phyloP scores from a whole-genome alignment of 768 basidiomycete genomes.

The Leccinum truebloodii region DNA sequence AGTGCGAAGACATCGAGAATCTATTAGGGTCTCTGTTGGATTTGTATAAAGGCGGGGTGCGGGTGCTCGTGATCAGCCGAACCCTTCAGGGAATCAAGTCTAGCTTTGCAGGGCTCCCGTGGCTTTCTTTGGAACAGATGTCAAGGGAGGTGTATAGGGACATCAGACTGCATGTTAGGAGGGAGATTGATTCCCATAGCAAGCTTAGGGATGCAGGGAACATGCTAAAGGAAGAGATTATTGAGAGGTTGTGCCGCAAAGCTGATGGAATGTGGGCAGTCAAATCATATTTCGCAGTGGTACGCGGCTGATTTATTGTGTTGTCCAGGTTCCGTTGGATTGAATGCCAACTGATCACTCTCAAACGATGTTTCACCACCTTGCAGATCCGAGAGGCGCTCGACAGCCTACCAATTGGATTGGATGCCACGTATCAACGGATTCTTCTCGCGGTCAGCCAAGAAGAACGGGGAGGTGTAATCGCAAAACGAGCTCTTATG shows the following conservation, averaged over 20 bases:
- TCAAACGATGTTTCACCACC: neutral
- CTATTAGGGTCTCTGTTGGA: conserved; percentile 1
- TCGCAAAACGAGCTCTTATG: neutral
- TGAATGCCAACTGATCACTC: neutral
- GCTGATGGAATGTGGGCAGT: conserved; percentile 16
- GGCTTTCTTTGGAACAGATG: conserved; percentile 6
- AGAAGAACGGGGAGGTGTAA: neutral
- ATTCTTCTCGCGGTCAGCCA: neutral
- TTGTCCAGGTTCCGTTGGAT: neutral
- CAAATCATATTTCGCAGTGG: neutral
- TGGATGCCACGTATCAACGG: neutral
- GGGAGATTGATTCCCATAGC: conserved; percentile 10
- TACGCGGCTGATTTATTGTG: neutral
- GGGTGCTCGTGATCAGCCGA: conserved; percentile 10
- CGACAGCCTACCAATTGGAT: neutral
- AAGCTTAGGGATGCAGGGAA: neutral
- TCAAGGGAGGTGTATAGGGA: conserved; percentile 4
- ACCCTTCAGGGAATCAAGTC: conserved; percentile 10
- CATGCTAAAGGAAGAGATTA: conserved; percentile 9
- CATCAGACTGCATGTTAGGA: conserved; percentile 6
- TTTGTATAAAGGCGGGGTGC: neutral
- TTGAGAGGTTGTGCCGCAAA: neutral
- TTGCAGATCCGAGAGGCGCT: neutral
- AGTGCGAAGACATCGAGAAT: conserved; percentile 13
- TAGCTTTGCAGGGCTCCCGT: neutral